phyloP scores from a whole-genome alignment of 2,329 filamentous ascomycete species.

The Pyrenochaeta sp. region DNA sequence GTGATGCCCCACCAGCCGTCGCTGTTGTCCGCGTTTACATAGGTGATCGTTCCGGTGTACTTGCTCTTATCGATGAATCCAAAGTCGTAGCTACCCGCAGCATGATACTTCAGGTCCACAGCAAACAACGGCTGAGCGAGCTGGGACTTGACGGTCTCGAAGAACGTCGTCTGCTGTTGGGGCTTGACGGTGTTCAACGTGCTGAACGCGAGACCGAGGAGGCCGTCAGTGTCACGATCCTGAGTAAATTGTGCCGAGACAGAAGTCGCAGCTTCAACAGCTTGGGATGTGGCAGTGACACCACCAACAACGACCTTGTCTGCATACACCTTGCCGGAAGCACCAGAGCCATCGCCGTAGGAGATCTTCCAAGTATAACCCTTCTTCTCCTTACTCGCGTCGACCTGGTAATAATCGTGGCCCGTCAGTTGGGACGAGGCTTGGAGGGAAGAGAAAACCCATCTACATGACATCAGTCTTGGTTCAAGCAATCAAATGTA shows the following conservation, averaged over 20 bases:
- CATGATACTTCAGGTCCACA: conserved; percentile 63
- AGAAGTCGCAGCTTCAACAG: conserved; percentile 69
- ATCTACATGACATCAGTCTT: conserved; percentile 56
- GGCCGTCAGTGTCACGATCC: conserved; percentile 65
- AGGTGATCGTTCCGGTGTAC: conserved; percentile 67
- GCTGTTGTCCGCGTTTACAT: conserved; percentile 62
- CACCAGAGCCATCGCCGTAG: conserved; percentile 72
- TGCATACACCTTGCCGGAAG: conserved; percentile 70
- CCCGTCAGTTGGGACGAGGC: conserved; percentile 59
- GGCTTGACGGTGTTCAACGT: conserved; percentile 66
- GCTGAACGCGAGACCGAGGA: conserved; percentile 68
- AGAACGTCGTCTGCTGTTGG: conserved; percentile 63
- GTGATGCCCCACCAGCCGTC: conserved; percentile 72
- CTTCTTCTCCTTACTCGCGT: conserved; percentile 54
- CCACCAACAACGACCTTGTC: conserved; percentile 70
- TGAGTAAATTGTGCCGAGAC: conserved; percentile 63
- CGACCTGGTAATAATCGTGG: conserved; percentile 67
- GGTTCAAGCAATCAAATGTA: not conserved
- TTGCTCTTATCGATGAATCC: conserved; percentile 67
- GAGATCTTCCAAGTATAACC: conserved; percentile 67
- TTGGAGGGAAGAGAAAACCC: conserved; percentile 71
- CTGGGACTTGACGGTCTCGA: conserved; percentile 64
- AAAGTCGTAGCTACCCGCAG: conserved; percentile 62
- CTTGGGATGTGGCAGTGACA: conserved; percentile 67
- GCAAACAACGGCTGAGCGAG: conserved; percentile 66